phyloP scores from a whole-genome alignment of 2,329 filamentous ascomycete species.

The Seiridium cupressi region DNA sequence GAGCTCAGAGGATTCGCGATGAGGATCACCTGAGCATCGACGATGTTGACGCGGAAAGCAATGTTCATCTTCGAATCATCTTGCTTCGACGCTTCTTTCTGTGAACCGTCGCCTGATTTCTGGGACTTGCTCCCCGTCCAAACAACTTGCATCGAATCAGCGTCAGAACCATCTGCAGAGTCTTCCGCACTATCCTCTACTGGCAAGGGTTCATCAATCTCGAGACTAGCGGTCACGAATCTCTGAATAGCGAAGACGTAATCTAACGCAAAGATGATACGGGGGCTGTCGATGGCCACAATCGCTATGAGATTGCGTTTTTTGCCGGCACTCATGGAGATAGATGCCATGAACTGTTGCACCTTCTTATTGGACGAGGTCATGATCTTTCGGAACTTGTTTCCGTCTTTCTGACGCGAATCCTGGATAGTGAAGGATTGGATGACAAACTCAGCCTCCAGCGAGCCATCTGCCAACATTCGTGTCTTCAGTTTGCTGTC shows the following conservation, averaged over 20 bases:
- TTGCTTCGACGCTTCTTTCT: constrained; percentile 16
- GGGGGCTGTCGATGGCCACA: constrained; percentile 89
- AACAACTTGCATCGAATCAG: constrained; percentile 53
- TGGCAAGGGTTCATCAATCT: constrained; percentile 57
- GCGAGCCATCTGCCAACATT: constrained; percentile 86
- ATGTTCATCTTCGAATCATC: constrained; percentile 62
- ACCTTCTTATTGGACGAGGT: constrained; percentile 91
- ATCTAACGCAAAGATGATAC: constrained; percentile 92
- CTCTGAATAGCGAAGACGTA: constrained; percentile 88
- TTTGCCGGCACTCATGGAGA: constrained; percentile 85
- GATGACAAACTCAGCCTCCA: constrained; percentile 91
- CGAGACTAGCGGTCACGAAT: constrained; percentile 74
- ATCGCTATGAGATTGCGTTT: constrained; percentile 85
- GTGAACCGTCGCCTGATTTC: constrained; percentile 16
- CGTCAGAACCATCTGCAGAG: constrained; percentile 57
- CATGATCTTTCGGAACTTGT: constrained; percentile 98
- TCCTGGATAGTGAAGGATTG: constrained; percentile 94
- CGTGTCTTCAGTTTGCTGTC: constrained; percentile 88
- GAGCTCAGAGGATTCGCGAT: constrained; percentile 90
- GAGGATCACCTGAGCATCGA: constrained; percentile 93
- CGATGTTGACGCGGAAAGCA: constrained; percentile 88
- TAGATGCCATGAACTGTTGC: constrained; percentile 96
- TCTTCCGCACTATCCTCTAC: constrained; percentile 55
- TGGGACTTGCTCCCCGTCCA: constrained; percentile 36
- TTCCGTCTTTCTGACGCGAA: constrained; percentile 82